Conservation (phyloP, 2,329 filamentous ascomycete genomes). For the Colletotrichum neosansevieriae region DNA sequence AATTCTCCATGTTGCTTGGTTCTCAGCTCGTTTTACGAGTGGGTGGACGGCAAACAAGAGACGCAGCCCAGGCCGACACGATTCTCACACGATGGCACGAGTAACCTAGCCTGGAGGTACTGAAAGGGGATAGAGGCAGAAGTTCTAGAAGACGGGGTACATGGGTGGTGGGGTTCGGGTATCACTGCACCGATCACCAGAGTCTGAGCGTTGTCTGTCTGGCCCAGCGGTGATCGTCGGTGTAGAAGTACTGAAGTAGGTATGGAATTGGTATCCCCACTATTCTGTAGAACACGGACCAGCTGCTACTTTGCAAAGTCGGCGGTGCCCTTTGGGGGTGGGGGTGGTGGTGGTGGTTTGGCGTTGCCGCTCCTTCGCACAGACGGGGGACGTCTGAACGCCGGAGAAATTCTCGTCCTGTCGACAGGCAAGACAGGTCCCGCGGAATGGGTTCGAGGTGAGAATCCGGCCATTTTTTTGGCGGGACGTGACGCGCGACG, state of each 20-base stretch:
- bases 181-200: neutral
- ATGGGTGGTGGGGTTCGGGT: neutral
- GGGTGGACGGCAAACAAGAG: neutral
- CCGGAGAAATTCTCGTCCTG: constrained; percentile 21
- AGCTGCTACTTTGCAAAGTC: constrained; percentile 18
- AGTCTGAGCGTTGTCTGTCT: constrained; percentile 19
- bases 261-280: too few relatives aligned
- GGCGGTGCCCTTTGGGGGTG: constrained; percentile 15
- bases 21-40: too few relatives aligned
- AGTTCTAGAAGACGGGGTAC: constrained; percentile 25
- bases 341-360: neutral
- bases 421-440: constrained; percentile 24
- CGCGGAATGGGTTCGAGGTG: constrained; percentile 7
- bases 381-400: constrained; percentile 29
- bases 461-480: neutral
- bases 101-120: neutral
- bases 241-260: too few relatives aligned
- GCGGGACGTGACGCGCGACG: neutral
- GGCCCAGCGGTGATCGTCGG: neutral
- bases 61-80: neutral
- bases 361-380: constrained; percentile 22
- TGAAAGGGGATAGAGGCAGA: constrained; percentile 5
- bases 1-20: too few relatives aligned
- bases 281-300: neutral
- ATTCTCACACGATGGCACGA: constrained; percentile 2